Conservation (phyloP, 106 monocot species). For the Posidonia australis region DNA sequence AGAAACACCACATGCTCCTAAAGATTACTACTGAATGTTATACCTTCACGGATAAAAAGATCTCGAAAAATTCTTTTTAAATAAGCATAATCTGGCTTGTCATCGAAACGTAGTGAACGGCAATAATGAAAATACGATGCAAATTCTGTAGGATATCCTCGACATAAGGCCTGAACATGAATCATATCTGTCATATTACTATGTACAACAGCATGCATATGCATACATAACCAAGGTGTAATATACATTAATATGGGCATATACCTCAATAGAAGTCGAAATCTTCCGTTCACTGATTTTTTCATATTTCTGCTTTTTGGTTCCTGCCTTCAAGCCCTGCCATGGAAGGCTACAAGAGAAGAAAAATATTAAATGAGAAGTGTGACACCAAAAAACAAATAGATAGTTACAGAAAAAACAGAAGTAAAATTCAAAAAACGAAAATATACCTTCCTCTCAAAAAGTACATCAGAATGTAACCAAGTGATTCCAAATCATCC, state of each 20-base stretch:
- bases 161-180: conserved; percentile 48
- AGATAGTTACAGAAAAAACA: too few species aligned
- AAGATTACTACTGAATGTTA: neutral
- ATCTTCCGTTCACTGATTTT: conserved; percentile 83
- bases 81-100: conserved; percentile 65
- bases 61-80: conserved; percentile 67
- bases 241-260: neutral
- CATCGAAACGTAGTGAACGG: conserved; percentile 58
- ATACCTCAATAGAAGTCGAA: conserved; percentile 64
- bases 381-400: neutral
- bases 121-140: conserved; percentile 63
- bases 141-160: conserved; percentile 55
- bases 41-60: conserved; percentile 75
- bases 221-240: neutral
- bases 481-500: conserved; percentile 83
- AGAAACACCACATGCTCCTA: too few species aligned
- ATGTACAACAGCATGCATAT: neutral
- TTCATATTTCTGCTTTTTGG: conserved; percentile 81
- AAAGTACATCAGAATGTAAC: conserved; percentile 78
- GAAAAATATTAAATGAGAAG: neutral
- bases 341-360: conserved; percentile 46
- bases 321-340: conserved; percentile 76
- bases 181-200: neutral
- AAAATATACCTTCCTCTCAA: conserved; percentile 55
- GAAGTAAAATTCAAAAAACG: neutral